Evolutionary conservation across 225 moss, liverwort and hornwort genomes (phyloP), one percentile per base, ranked within the genome.

Genomic region (Rhytidiadelphus loreus): DNA sequence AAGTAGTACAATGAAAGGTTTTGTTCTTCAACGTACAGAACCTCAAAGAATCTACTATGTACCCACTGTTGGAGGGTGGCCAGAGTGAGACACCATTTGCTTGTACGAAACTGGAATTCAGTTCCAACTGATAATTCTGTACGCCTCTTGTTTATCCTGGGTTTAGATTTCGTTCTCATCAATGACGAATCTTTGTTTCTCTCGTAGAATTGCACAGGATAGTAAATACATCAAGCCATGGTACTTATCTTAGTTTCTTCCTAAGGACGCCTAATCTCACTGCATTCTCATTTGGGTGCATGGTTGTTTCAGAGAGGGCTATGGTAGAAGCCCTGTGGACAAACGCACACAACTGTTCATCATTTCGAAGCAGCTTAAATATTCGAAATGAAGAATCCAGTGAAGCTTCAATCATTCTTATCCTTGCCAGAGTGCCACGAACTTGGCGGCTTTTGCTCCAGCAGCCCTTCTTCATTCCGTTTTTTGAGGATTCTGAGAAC

Each of bases 401-500:
- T 25, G 87, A 55, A 61, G 60, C 83, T 77, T 68, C 82, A 77
- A n/a, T 39, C 58, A 28, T 71, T 71, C 60, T 50, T 48, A 60
- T 63, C 71, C 74, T 87, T 57, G 68, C 24, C 58, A 43, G 39
- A 63, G 78, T 50, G 33, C 52, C 52, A 72, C 26, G 68, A 73
- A 80, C 83, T 55, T 62, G 23, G 64, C 58, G 55, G 13, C 61
- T 39, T 55, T 28, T 35, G 66, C 82, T 86, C 69, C 90, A 80
- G 83, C 75, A 80, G 84, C 86, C 59, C 28, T 41, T 77, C 62
- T 85, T 91, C 79, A 93, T 70, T 89, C 86, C 41, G 28, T 91
- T 89, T 91, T 89, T 28, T 83, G 89, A 88, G 92, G 83, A 86
- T 83, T 91, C 92, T 93, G 89, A 57, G 44, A 83, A 81, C 75